Evolutionary conservation across 2,329 filamentous ascomycete species (phyloP).

Genomic region (Ophiosphaerella narmari): DNA sequence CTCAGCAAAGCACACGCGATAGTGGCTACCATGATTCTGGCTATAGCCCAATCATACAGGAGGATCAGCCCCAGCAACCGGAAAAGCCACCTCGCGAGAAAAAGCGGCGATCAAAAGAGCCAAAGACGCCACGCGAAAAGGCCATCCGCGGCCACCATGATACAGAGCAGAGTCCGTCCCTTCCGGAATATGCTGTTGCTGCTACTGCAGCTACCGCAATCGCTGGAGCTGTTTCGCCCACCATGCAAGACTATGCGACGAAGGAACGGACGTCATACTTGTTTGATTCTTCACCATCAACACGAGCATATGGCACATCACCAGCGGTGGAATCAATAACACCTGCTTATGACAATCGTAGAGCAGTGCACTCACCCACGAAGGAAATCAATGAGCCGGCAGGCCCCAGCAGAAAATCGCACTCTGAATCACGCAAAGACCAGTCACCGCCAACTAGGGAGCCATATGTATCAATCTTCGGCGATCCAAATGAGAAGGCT

Average conservation of each 20-base stretch:
- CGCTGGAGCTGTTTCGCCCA: constrained; percentile 24
- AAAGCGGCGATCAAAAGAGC: constrained; percentile 27
- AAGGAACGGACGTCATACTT: constrained; percentile 44
- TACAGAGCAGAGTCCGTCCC: constrained; percentile 29
- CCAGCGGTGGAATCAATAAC: constrained; percentile 24
- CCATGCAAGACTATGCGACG: constrained; percentile 38
- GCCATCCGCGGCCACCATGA: constrained; percentile 11
- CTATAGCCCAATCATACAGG: constrained; percentile 16
- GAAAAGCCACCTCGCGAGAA: constrained; percentile 18
- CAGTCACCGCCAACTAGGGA: constrained; percentile 19
- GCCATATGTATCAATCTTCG: constrained; percentile 40
- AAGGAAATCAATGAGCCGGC: constrained; percentile 13
- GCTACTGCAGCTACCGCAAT: constrained; percentile 2
- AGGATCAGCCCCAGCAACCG: constrained; percentile 17
- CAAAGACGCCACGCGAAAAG: constrained; percentile 20
- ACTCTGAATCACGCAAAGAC: constrained; percentile 9
- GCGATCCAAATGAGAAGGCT: constrained; percentile 36
- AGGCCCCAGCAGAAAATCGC: constrained; percentile 9
- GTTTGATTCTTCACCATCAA: constrained; percentile 45
- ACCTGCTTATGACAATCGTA: constrained; percentile 20
- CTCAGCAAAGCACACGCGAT: constrained; percentile 44
- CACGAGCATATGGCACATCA: constrained; percentile 38
- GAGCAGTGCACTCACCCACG: constrained; percentile 10
- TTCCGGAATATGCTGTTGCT: constrained; percentile 26
- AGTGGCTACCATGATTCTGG: constrained; percentile 48